Conservation (phyloP, 352 stramenopile genomes). For the Phytophthora parvispora region DNA sequence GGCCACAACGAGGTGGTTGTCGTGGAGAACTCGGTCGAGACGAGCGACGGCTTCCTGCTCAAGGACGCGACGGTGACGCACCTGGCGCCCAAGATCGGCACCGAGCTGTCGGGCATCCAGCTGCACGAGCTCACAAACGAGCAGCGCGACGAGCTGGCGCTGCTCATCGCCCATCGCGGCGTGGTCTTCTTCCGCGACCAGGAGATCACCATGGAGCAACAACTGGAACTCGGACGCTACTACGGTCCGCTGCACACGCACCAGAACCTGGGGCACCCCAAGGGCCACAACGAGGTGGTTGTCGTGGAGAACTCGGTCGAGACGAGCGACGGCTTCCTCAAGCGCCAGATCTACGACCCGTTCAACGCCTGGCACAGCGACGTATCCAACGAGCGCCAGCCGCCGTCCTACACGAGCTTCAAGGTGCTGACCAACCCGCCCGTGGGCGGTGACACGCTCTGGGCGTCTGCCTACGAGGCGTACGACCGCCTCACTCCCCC, state of each 20-base stretch:
- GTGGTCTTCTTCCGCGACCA: conserved; percentile 3
- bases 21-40: conserved; percentile 1
- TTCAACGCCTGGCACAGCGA: conserved; percentile 3
- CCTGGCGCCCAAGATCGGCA: conserved; percentile 2
- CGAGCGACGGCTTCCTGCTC: background rate
- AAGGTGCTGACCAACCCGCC: conserved; percentile 4
- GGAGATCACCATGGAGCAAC: background rate
- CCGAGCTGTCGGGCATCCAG: conserved; percentile 1
- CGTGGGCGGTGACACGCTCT: background rate
- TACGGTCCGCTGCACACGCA: conserved; percentile 3
- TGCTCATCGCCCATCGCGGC: background rate
- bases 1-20: background rate
- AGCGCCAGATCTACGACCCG: conserved; percentile 1
- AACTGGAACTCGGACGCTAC: conserved; percentile 1
- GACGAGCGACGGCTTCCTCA: background rate
- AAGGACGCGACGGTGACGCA: conserved; percentile 3
- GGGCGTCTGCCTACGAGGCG: background rate
- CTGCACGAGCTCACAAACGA: background rate
- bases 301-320: conserved; percentile 4
- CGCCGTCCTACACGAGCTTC: conserved; percentile 4
- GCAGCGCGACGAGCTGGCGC: conserved; percentile 1
- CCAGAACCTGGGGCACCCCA: background rate
- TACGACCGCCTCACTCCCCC: background rate
- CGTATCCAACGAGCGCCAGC: conserved; percentile 5
- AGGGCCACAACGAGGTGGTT: background rate